phyloP scores from a whole-genome alignment of 306 rosid species.

The Mimosa pudica region DNA sequence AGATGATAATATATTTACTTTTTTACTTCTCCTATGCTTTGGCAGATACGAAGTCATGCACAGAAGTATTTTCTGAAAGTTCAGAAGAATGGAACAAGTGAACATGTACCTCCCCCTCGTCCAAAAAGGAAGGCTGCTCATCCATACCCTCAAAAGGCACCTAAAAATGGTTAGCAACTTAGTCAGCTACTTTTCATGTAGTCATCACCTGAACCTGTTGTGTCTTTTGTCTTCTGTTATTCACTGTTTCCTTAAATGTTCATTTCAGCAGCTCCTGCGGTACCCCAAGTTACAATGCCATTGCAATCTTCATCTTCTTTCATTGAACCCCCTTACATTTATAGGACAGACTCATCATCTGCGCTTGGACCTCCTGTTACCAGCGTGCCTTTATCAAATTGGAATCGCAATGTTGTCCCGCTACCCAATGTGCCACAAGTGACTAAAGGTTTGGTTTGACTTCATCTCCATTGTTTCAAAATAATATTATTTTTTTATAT shows the following conservation, averaged over 20 bases:
- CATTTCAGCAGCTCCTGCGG: slow-evolving; percentile 52
- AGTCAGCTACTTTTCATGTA: slow-evolving; percentile 2
- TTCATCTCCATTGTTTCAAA: neutral
- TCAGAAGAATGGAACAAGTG: slow-evolving; percentile 87
- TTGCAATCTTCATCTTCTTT: slow-evolving; percentile 63
- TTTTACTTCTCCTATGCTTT: slow-evolving; percentile 15
- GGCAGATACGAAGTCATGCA: slow-evolving; percentile 95
- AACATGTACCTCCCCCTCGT: slow-evolving; percentile 96
- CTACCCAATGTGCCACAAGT: slow-evolving; percentile 48
- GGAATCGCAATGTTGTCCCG: slow-evolving; percentile 61
- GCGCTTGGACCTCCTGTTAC: slow-evolving; percentile 60
- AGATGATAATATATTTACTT: neutral
- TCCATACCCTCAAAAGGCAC: slow-evolving; percentile 97
- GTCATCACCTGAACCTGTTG: slow-evolving; percentile 26
- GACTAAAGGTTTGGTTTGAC: slow-evolving; percentile 60
- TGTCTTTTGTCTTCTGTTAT: neutral
- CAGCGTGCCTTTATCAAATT: slow-evolving; percentile 55
- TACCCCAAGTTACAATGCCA: slow-evolving; percentile 47
- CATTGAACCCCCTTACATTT: slow-evolving; percentile 54
- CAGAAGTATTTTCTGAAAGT: slow-evolving; percentile 94
- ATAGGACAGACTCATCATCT: slow-evolving; percentile 66
- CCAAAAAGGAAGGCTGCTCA: slow-evolving; percentile 95
- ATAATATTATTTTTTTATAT: neutral
- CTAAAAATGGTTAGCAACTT: slow-evolving; percentile 60
- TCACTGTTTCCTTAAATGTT: neutral